A percentile compares a stretch with the other conserved stretches of the same genome.
Conservation (phyloP, 306 rosid species). For the Quercus engelmannii region DNA sequence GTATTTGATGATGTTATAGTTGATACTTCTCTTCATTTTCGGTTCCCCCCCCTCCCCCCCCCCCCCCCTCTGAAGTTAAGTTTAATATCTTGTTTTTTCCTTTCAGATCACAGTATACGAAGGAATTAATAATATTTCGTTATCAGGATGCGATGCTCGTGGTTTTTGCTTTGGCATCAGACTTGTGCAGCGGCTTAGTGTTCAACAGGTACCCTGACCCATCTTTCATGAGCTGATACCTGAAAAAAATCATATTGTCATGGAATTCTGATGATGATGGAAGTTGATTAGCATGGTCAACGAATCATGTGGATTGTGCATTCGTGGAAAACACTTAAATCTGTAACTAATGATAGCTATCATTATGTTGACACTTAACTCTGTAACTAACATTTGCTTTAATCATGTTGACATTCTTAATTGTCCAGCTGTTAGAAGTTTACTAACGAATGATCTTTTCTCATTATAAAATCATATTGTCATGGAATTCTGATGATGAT, state of each 20-base stretch:
- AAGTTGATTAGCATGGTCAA: background rate
- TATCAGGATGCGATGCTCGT: slow-evolving; percentile 2
- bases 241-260: background rate
- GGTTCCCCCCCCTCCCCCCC: background rate
- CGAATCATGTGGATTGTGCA: background rate
- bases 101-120: background rate
- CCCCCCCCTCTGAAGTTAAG: background rate
- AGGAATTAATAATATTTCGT: background rate
- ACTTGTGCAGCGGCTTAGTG: background rate
- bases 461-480: too few species aligned
- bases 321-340: background rate
- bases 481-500: background rate
- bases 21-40: background rate
- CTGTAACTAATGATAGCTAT: background rate
- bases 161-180: slow-evolving; percentile 9
- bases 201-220: background rate
- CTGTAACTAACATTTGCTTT: background rate
- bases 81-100: background rate
- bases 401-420: background rate
- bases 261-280: background rate
- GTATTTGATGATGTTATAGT: background rate
- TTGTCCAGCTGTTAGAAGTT: background rate
- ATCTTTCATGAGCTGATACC: background rate
- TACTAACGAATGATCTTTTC: background rate
- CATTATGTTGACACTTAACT: background rate